Conservation (phyloP, 192 early-diverging fungal species). For the Umbelopsis isabellina region DNA sequence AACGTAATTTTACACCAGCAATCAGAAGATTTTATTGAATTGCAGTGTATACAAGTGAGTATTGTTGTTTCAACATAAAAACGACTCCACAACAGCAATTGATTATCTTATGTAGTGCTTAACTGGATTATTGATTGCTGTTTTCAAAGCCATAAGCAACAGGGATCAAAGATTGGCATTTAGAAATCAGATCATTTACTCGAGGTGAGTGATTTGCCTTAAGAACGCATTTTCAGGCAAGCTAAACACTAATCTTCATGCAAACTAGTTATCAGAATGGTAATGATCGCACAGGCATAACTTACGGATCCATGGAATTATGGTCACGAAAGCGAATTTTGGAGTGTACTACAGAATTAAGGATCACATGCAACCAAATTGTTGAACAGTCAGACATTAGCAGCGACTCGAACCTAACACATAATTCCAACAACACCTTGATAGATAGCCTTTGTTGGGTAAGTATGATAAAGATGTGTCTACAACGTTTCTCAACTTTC, state of each 20-base stretch:
- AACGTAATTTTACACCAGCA: not conserved
- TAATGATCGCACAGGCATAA: not conserved
- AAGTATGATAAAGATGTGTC: not conserved
- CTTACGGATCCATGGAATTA: not conserved
- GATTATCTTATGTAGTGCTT: not conserved
- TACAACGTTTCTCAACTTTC: not conserved
- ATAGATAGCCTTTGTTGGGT: slow-evolving; percentile 7
- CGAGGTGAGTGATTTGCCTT: not conserved
- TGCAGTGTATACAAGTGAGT: not conserved
- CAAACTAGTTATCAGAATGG: not conserved
- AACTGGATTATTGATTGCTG: not conserved
- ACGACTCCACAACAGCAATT: not conserved
- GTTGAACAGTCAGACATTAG: not conserved
- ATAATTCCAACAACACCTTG: not conserved
- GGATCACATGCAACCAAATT: slow-evolving; percentile 1
- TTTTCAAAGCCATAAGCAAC: not conserved
- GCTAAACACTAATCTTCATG: not conserved
- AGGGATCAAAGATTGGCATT: not conserved
- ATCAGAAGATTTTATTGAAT: not conserved
- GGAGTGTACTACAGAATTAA: not conserved
- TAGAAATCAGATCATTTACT: not conserved
- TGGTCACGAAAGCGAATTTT: not conserved
- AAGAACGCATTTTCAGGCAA: not conserved
- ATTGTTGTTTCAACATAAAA: not conserved
- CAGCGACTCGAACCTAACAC: not conserved